A percentile compares a stretch with the other conserved stretches of the same genome.
phyloP scores from a whole-genome alignment of 345 rosid genomes.

The Sonneratia caseolaris region DNA sequence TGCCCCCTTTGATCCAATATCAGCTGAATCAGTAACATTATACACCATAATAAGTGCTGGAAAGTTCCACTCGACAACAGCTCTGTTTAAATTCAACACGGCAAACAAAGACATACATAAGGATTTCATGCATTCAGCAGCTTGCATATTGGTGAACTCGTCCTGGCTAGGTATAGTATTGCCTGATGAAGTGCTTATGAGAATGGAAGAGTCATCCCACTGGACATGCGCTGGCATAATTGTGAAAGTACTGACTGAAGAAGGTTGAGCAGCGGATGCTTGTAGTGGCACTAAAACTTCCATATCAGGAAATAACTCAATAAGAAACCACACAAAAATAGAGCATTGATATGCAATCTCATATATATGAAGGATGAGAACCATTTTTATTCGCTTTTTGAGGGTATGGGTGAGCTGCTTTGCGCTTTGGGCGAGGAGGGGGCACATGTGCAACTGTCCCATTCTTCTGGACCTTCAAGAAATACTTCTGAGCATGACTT shows the following conservation, averaged over 20 bases:
- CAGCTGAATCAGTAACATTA: conserved; percentile 86
- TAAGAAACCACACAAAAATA: background rate
- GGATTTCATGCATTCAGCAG: conserved; percentile 46
- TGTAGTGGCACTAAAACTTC: conserved; percentile 52
- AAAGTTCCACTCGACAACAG: conserved; percentile 25
- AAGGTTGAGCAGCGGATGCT: conserved; percentile 44
- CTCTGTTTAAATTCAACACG: conserved; percentile 13
- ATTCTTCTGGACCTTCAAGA: conserved; percentile 90
- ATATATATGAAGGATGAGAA: conserved; percentile 15
- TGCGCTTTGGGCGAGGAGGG: conserved; percentile 96
- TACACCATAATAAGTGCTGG: conserved; percentile 59
- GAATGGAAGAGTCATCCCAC: conserved; percentile 65
- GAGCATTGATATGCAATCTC: background rate
- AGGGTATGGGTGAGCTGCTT: conserved; percentile 93
- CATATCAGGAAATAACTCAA: conserved; percentile 12
- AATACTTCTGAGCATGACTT: conserved; percentile 98
- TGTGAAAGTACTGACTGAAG: conserved; percentile 15
- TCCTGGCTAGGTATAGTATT: conserved; percentile 37
- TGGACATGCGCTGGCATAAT: conserved; percentile 37
- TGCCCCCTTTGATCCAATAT: conserved; percentile 69
- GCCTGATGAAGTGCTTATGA: conserved; percentile 33
- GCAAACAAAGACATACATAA: conserved; percentile 17
- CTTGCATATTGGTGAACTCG: conserved; percentile 40
- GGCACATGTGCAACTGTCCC: conserved; percentile 91
- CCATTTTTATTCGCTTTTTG: conserved; percentile 89